These are phyloP conservation scores for Nepenthes gracilis DNA, from an alignment of 148 eudicot species.

Conservation along the genomic window DNA sequence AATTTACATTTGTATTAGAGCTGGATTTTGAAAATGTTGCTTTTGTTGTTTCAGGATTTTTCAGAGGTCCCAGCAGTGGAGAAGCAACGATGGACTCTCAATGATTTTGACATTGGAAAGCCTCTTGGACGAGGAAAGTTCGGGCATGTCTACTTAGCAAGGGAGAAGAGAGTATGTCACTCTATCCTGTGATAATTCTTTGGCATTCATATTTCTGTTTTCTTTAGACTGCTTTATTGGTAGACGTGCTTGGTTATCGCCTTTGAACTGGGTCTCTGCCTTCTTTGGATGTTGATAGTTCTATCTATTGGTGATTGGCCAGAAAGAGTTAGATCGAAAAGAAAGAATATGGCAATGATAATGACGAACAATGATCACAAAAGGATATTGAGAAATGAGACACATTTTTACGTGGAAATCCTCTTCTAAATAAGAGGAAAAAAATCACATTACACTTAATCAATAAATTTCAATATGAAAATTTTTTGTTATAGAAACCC, in stretches of 20 bases:
- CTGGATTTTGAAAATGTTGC: not conserved
- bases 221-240: not conserved
- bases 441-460: too few relatives aligned
- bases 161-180: slow-evolving; percentile 77
- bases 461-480: too few relatives aligned
- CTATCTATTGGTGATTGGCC: too few relatives aligned
- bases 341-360: not conserved
- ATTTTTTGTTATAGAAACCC: too few relatives aligned
- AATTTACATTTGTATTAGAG: not conserved
- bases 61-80: slow-evolving; percentile 51
- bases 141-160: slow-evolving; percentile 85
- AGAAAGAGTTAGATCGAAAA: too few relatives aligned
- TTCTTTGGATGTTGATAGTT: too few relatives aligned
- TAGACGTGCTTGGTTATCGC: not conserved
- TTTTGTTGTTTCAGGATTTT: slow-evolving; percentile 27
- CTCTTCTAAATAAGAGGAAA: too few relatives aligned
- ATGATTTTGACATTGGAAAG: slow-evolving; percentile 87
- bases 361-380: not conserved
- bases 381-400: too few relatives aligned
- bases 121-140: slow-evolving; percentile 97
- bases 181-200: not conserved
- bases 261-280: not conserved
- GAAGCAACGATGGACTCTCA: slow-evolving; percentile 76
- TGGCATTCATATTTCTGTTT: not conserved
- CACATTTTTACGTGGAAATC: too few relatives aligned